Conservation (phyloP, 768 basidiomycete genomes). For the Podaxis rugospora region DNA sequence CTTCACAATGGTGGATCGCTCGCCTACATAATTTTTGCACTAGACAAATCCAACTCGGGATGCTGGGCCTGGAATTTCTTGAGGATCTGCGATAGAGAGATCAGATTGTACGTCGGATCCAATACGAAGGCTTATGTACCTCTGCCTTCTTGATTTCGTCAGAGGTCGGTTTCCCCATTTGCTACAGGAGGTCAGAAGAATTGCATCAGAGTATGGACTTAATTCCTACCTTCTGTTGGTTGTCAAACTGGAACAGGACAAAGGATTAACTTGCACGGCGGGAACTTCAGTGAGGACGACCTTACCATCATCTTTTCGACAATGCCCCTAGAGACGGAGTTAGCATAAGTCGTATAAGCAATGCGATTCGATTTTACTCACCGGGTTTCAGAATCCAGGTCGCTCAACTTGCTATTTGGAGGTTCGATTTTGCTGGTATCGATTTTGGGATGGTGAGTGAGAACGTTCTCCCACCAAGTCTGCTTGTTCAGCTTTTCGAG, state of each 20-base stretch:
- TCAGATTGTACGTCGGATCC: background rate
- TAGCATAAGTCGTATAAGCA: background rate
- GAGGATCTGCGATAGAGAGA: conserved; percentile 48
- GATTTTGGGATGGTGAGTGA: conserved; percentile 94
- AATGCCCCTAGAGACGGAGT: conserved; percentile 63
- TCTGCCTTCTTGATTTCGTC: conserved; percentile 94
- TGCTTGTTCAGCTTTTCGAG: conserved; percentile 85
- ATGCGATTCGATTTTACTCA: conserved; percentile 22
- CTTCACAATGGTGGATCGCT: no score
- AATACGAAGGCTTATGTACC: conserved; percentile 31
- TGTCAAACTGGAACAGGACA: conserved; percentile 53
- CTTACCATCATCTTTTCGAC: conserved; percentile 99
- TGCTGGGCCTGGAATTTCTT: conserved; percentile 87
- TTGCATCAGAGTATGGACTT: background rate
- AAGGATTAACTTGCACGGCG: conserved; percentile 2
- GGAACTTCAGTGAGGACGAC: conserved; percentile 9
- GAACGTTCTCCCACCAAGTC: conserved; percentile 97
- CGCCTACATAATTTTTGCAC: conserved; percentile 76
- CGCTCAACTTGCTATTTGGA: conserved; percentile 91
- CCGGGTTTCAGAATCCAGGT: conserved; percentile 95
- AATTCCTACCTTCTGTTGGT: conserved; percentile 62
- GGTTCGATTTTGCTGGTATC: conserved; percentile 96
- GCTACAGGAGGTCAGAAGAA: conserved; percentile 36
- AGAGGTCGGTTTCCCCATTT: conserved; percentile 94
- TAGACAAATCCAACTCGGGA: conserved; percentile 92